A percentile compares a stretch with the other conserved stretches of the same genome.
phyloP scores from a whole-genome alignment of 1,284 basidiomycete species.

The Phaffia rhodozyma region DNA sequence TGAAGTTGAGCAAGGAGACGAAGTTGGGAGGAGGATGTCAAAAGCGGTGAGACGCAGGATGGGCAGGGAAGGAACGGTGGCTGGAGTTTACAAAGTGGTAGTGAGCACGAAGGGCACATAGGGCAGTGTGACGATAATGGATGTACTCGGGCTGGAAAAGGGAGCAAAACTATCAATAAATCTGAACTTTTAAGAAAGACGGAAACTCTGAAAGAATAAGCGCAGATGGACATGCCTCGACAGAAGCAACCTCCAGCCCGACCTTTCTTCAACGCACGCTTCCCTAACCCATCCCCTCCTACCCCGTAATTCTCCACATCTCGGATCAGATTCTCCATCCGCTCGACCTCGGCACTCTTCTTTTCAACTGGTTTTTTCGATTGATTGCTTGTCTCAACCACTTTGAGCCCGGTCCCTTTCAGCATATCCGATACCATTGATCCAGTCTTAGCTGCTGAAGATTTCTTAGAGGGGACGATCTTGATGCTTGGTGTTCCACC shows the following conservation, averaged over 20 bases:
- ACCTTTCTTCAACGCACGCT: constrained; percentile 15
- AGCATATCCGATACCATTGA: constrained; percentile 1
- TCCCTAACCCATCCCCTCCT: neutral
- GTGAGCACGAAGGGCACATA: constrained; percentile 12
- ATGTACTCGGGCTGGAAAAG: constrained; percentile 5
- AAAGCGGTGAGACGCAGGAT: constrained; percentile 12
- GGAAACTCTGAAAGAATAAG: neutral
- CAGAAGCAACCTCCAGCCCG: constrained; percentile 18
- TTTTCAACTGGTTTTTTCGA: neutral
- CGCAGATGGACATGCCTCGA: constrained; percentile 1
- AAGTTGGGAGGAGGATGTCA: constrained; percentile 1
- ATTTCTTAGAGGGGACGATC: neutral
- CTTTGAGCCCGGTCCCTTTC: neutral
- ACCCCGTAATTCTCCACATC: neutral
- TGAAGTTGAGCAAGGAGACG: constrained; percentile 7
- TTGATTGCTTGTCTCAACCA: neutral
- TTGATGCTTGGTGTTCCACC: constrained; percentile 1
- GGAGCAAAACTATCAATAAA: no score
- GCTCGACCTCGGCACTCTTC: constrained; percentile 12
- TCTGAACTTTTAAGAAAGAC: neutral
- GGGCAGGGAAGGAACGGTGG: constrained; percentile 17
- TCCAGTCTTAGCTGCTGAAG: neutral
- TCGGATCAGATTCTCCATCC: neutral
- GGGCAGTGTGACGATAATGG: constrained; percentile 6
- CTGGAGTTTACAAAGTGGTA: constrained; percentile 15